Base-by-base conservation (phyloP, 106 monocot genomes). In the Amphibolis antarctica region DNA sequence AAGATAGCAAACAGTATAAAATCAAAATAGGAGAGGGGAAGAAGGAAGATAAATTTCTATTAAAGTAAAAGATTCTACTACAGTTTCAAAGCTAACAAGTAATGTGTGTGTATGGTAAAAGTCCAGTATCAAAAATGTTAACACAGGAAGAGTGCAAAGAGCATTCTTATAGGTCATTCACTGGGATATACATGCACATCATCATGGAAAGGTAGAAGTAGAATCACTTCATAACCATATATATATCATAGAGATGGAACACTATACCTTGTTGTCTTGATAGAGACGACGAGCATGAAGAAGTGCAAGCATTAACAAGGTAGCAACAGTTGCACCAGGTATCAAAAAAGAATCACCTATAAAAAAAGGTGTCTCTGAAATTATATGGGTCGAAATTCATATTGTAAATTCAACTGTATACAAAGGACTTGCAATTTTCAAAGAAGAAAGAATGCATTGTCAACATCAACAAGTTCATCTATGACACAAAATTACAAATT, bases 211-310 rank as follows among this genome's bases (percentile, higher is more conserved):
- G 5, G 1, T 49, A 15, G 48, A 49, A 10, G 1, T 49, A 15
- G 48, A 49, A 10, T 10, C 48, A 49, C 48, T 15, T 13, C 9
- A 49, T 13, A 15, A 49, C 14, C n/a, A 49, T 49, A 15, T 10
- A 55, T 11, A 11, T 23, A 23, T 15, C 48, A 49, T 7, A 13
- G n/a, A 49, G 12, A n/a, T n/a, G 12, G 17, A 49, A 49, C 2
- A 22, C 23, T 14, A 63, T 67, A 72, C 96, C 81, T 96, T 89
- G 70, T 84, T 86, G 64, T 90, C 96, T 54, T 84, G 69, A 36
- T 96, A 96, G 24, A 96, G 69, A 10, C 82, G 86, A 3, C 90
- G 78, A 28, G 86, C 96, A 80, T 90, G 96, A 44, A 96, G 86
- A 74, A 72, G 19, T 51, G 84, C 96, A 62, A 96, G 80, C 96